Evolutionary conservation across 768 basidiomycete genomes (phyloP).

Genomic region (Leucocoprinus leucothites): DNA sequence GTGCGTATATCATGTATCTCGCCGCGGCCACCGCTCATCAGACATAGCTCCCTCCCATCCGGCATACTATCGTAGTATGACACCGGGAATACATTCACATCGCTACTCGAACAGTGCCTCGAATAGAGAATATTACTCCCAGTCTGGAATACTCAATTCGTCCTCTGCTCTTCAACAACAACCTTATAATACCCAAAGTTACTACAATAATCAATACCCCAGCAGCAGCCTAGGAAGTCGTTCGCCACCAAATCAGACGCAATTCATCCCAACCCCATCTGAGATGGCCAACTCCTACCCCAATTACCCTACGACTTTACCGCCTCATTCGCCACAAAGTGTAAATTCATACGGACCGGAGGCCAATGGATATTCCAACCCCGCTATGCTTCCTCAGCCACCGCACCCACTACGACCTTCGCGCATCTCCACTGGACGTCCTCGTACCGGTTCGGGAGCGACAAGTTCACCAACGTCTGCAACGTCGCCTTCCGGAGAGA

Average conservation of each 20-base stretch:
- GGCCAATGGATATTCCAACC: slow-evolving; percentile 16
- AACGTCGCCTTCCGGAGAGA: slow-evolving; percentile 49
- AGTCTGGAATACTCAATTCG: slow-evolving; percentile 19
- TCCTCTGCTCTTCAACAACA: slow-evolving; percentile 19
- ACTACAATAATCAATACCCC: slow-evolving; percentile 16
- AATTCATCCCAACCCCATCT: slow-evolving; percentile 32
- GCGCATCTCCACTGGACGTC: slow-evolving; percentile 40
- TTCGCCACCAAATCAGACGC: slow-evolving; percentile 20
- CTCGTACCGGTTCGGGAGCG: slow-evolving; percentile 30
- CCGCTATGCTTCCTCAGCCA: slow-evolving; percentile 25
- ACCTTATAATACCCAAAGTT: slow-evolving; percentile 17
- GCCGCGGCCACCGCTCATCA: background rate
- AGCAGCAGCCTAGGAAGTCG: slow-evolving; percentile 19
- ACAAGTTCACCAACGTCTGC: slow-evolving; percentile 32
- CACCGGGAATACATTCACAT: slow-evolving; percentile 29
- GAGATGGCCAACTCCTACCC: slow-evolving; percentile 31
- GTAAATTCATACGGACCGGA: slow-evolving; percentile 22
- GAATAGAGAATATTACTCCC: slow-evolving; percentile 22
- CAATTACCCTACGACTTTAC: slow-evolving; percentile 23
- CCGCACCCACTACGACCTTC: slow-evolving; percentile 28
- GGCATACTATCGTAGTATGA: slow-evolving; percentile 37
- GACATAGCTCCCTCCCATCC: slow-evolving; percentile 18
- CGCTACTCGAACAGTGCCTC: slow-evolving; percentile 27
- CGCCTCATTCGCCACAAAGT: slow-evolving; percentile 20
- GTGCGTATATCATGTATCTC: slow-evolving; percentile 20